phyloP scores from a whole-genome alignment of 2,329 filamentous ascomycete species.

The Paracoccidioides brasiliensis region DNA sequence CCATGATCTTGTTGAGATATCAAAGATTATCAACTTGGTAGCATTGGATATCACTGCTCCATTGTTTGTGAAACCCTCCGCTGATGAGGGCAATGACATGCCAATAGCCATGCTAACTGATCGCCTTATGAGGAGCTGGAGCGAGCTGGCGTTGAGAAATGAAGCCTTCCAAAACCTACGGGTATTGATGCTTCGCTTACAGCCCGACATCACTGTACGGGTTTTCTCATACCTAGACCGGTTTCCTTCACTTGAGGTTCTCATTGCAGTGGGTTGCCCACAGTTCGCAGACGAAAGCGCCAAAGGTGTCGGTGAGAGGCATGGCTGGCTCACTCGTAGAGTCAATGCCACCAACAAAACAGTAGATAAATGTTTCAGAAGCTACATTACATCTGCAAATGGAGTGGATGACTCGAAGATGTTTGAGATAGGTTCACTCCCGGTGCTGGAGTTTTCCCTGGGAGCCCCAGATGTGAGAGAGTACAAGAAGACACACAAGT shows the following conservation, averaged over 20 bases:
- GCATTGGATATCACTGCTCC: conserved; percentile 25
- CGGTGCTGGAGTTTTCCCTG: conserved; percentile 2
- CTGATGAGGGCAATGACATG: conserved; percentile 6
- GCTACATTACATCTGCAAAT: background rate
- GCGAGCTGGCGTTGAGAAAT: conserved; percentile 22
- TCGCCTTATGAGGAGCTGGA: conserved; percentile 30
- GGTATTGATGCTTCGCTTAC: conserved; percentile 23
- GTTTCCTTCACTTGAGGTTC: conserved; percentile 24
- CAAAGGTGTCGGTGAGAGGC: conserved; percentile 9
- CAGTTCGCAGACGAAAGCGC: conserved; percentile 15
- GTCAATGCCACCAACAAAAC: background rate
- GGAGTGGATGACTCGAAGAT: no score
- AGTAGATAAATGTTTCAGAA: background rate
- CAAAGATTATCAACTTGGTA: conserved; percentile 27
- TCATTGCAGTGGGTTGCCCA: conserved; percentile 24
- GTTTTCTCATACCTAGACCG: conserved; percentile 22
- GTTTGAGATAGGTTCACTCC: background rate
- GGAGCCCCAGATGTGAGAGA: conserved; percentile 2
- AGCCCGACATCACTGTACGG: conserved; percentile 19
- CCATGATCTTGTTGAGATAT: conserved; percentile 27
- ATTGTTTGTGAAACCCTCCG: conserved; percentile 5
- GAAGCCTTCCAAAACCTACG: conserved; percentile 27
- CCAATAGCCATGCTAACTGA: conserved; percentile 20
- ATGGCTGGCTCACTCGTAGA: conserved; percentile 18
- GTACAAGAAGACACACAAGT: background rate